These are phyloP conservation scores for Ustilago sp. DNA, from an alignment of 1,284 basidiomycete genomes.

Conservation along the genomic window DNA sequence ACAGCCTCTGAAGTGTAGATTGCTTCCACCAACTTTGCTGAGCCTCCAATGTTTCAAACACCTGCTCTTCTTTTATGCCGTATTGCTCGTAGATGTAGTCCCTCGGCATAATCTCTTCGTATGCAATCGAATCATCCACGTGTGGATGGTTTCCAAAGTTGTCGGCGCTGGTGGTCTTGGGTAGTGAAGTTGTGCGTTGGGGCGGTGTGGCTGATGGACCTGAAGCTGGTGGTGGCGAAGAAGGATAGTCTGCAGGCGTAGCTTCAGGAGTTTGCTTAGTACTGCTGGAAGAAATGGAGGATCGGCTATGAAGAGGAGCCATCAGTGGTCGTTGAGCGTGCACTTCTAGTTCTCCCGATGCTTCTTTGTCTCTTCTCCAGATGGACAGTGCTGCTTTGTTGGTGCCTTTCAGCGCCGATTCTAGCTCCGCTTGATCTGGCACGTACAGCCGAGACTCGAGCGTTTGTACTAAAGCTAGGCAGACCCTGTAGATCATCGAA, in stretches of 20 bases:
- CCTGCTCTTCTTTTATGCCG: slow-evolving; percentile 51
- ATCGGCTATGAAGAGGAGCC: slow-evolving; percentile 5
- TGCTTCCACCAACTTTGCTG: slow-evolving; percentile 66
- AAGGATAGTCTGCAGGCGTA: background rate
- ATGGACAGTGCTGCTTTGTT: slow-evolving; percentile 57
- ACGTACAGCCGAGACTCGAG: slow-evolving; percentile 62
- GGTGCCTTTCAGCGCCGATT: slow-evolving; percentile 52
- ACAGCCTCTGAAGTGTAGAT: slow-evolving; percentile 54
- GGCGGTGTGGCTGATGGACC: slow-evolving; percentile 11
- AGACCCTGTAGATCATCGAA: slow-evolving; percentile 55
- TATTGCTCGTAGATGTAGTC: slow-evolving; percentile 67
- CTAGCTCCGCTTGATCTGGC: slow-evolving; percentile 56
- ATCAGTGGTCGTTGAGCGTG: background rate
- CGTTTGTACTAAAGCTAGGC: slow-evolving; percentile 59
- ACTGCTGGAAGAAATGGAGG: slow-evolving; percentile 2
- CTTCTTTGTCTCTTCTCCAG: slow-evolving; percentile 54
- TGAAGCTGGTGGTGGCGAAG: background rate
- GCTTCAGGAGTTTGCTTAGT: background rate
- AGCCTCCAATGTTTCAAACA: slow-evolving; percentile 57
- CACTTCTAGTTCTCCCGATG: slow-evolving; percentile 23
- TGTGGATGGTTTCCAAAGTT: background rate
- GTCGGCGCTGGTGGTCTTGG: background rate
- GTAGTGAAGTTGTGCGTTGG: slow-evolving; percentile 6
- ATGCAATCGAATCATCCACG: background rate
- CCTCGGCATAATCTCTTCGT: slow-evolving; percentile 25